Base-by-base conservation (phyloP, 192 early-diverging fungal genomes). In the Mortierella antarctica region DNA sequence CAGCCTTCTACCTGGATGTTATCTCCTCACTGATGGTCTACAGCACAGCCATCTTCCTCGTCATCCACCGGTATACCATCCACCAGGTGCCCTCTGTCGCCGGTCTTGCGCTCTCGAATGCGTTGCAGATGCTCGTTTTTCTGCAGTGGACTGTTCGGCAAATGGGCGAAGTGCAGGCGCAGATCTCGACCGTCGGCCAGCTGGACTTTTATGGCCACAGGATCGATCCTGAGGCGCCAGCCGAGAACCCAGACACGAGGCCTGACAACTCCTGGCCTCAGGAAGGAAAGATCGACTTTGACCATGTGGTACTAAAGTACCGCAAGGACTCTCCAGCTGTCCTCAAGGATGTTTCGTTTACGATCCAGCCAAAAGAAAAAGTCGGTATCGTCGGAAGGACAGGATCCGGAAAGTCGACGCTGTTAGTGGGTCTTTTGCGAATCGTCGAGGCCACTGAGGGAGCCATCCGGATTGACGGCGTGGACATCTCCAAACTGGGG, bases 341-440 rank as follows among this genome's bases (percentile, higher is more conserved):
- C 7, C 71, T 86, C 12, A 74, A 70, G 44, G 42, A 88, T 23
- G 81, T 88, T 1, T 85, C 82, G 10, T 67, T 96, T 55, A 51
- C 68, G 4, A 91, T 95, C 54, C 63, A 83, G 0, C 83, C 91
- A 2, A 87, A 91, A 13, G 92, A 95, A 71, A 95, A 94, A 65
- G 90, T 97, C 63, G 95, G 94, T 23, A 89, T 97, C 7, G 94
- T 95, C 12, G 95, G 95, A 7, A 83, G 93, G 11, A 93, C 93
- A 2, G 94, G 94, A 40, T 90, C 91, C 3, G 94, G 93, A 44
- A 94, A 94, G 55, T 85, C 89, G 52, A 91, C 90, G 2, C 66
- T 96, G 56, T 83, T 89, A 8, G 83, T 91, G 46, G 88, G 92
- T 8, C 80, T 96, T 39, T 83, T 94, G 58, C 89, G 95, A 17